Conservation (phyloP, 257 asterid genomes). For the Perilla frutescens region DNA sequence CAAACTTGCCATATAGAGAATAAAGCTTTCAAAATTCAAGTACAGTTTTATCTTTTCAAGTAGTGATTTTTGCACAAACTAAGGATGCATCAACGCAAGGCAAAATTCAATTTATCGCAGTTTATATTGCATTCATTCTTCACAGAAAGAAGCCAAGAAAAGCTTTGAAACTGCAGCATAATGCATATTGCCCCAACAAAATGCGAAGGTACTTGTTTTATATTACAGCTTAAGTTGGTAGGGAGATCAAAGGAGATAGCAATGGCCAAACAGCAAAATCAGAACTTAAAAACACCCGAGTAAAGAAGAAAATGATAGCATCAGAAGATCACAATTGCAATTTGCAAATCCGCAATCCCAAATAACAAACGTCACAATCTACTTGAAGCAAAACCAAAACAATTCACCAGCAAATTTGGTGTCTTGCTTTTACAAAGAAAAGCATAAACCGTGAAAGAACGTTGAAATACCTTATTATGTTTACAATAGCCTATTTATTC, state of each 20-base stretch:
- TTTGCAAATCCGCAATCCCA: conserved; percentile 12
- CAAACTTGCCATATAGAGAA: conserved; percentile 16
- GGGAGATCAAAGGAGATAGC: not conserved
- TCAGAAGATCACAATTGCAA: not conserved
- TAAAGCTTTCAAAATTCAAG: conserved; percentile 10
- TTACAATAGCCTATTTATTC: conserved; percentile 33
- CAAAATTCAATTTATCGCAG: not conserved
- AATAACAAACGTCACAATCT: conserved; percentile 17
- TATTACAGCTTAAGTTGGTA: not conserved
- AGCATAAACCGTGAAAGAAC: conserved; percentile 12
- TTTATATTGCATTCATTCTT: not conserved
- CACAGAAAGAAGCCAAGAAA: not conserved
- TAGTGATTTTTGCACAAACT: no score
- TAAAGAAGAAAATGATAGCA: not conserved
- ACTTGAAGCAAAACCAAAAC: not conserved
- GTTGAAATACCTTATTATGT: conserved; percentile 3
- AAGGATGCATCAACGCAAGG: not conserved
- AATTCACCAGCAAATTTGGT: conserved; percentile 18
- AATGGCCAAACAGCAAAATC: not conserved
- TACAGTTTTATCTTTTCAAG: not conserved
- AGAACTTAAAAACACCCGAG: not conserved
- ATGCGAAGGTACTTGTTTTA: no score
- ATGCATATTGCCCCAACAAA: not conserved
- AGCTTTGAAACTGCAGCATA: not conserved
- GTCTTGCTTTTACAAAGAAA: conserved; percentile 13